Evolutionary conservation across 148 eudicot genomes (phyloP).

Genomic region (Salicornia ramosissima): DNA sequence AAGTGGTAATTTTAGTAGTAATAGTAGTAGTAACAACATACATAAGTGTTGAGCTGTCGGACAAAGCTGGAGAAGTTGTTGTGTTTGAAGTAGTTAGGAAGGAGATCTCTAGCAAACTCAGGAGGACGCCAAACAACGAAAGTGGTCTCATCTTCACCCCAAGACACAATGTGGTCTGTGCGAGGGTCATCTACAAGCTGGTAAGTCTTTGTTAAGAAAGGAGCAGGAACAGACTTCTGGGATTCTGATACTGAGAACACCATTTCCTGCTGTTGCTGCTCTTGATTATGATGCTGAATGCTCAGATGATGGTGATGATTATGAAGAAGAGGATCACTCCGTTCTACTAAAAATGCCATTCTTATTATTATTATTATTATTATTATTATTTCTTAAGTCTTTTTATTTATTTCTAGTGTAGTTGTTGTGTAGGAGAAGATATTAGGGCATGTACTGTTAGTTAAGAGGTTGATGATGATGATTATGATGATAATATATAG

Average conservation of each 20-base stretch:
- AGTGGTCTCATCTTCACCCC: conserved; percentile 50
- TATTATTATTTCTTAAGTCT: not conserved
- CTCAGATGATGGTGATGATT: conserved; percentile 12
- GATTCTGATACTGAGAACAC: conserved; percentile 34
- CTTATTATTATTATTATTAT: too few relatives aligned
- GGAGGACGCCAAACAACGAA: conserved; percentile 65
- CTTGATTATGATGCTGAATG: conserved; percentile 17
- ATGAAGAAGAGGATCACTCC: conserved; percentile 26
- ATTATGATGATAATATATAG: conserved; percentile 2
- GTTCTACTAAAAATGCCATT: conserved; percentile 33
- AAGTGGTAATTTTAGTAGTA: not conserved
- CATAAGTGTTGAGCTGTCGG: conserved; percentile 64
- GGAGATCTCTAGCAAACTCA: conserved; percentile 57
- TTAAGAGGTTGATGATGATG: conserved; percentile 3
- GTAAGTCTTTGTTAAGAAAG: conserved; percentile 55
- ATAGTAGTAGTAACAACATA: conserved; percentile 21
- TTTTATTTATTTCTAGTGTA: not conserved
- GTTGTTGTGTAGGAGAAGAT: conserved; percentile 15
- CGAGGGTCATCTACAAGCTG: conserved; percentile 48
- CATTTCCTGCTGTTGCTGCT: conserved; percentile 30
- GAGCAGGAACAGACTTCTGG: conserved; percentile 43
- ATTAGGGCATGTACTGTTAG: conserved; percentile 20
- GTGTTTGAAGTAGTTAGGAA: conserved; percentile 69
- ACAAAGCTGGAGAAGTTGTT: conserved; percentile 67
- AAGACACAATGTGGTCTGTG: conserved; percentile 53